Conservation (phyloP, 257 asterid genomes). For the Fraxinus cuspidata region DNA sequence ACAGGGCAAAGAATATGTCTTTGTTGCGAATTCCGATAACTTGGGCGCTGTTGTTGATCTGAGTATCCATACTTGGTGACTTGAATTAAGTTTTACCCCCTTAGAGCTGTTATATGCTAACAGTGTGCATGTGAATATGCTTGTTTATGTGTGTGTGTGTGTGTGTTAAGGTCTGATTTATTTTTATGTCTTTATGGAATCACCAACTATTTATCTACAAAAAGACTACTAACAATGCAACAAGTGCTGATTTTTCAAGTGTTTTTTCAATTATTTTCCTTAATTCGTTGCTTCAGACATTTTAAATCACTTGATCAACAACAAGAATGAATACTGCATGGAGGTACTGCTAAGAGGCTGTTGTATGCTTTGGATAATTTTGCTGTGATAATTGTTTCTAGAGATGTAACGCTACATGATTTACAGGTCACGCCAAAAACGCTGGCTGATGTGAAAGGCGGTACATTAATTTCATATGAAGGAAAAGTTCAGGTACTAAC, state of each 20-base stretch:
- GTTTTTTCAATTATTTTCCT: constrained; percentile 40
- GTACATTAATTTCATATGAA: constrained; percentile 89
- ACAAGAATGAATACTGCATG: constrained; percentile 98
- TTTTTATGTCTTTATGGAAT: neutral
- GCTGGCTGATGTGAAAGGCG: constrained; percentile 97
- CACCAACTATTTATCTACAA: neutral
- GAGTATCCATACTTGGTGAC: constrained; percentile 71
- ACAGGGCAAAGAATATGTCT: constrained; percentile 96
- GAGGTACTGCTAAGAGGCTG: constrained; percentile 54
- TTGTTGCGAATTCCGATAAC: constrained; percentile 94
- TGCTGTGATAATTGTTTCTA: neutral
- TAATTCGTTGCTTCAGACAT: constrained; percentile 67
- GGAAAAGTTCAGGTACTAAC: constrained; percentile 86
- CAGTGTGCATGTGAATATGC: neutral
- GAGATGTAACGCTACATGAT: constrained; percentile 17
- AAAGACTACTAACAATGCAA: neutral
- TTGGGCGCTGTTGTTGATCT: constrained; percentile 96
- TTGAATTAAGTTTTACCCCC: constrained; percentile 4
- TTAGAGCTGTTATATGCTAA: neutral
- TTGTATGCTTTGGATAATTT: constrained; percentile 9
- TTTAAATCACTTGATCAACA: constrained; percentile 74
- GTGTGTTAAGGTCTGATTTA: neutral
- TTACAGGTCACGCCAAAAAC: constrained; percentile 98
- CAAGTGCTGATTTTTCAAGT: constrained; percentile 8
- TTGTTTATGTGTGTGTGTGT: neutral